A percentile compares a stretch with the other conserved stretches of the same genome.
These are phyloP conservation scores for Yamadazyma nakazawae DNA, from an alignment of 805 yeast genomes.

Conservation along the genomic window DNA sequence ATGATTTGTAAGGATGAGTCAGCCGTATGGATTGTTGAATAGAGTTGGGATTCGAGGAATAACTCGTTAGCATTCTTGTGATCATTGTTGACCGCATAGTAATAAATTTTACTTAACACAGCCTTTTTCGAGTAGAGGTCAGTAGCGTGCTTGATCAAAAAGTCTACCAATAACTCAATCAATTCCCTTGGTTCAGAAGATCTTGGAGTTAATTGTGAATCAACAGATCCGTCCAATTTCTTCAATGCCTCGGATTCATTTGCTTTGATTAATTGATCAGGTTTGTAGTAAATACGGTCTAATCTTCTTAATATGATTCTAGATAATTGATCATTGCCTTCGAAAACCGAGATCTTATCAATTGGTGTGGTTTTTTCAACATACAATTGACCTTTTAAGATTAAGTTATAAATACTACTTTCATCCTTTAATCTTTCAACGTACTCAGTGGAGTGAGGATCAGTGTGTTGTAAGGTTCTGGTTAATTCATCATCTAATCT, in stretches of 20 bases:
- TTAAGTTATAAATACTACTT: slow-evolving; percentile 64
- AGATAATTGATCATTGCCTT: slow-evolving; percentile 54
- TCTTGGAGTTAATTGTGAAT: slow-evolving; percentile 30
- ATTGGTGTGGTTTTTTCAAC: slow-evolving; percentile 59
- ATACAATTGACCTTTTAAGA: slow-evolving; percentile 84
- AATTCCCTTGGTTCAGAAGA: slow-evolving; percentile 42
- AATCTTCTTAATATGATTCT: slow-evolving; percentile 80
- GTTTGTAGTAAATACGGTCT: slow-evolving; percentile 92
- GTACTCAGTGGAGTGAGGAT: slow-evolving; percentile 94
- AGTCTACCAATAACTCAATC: slow-evolving; percentile 61
- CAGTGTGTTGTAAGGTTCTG: slow-evolving; percentile 80
- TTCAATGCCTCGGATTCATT: slow-evolving; percentile 79
- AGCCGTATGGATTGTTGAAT: slow-evolving; percentile 75
- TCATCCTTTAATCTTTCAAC: slow-evolving; percentile 89
- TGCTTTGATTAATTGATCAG: slow-evolving; percentile 63
- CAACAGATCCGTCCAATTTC: slow-evolving; percentile 31
- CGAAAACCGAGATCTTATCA: slow-evolving; percentile 26
- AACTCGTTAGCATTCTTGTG: slow-evolving; percentile 84
- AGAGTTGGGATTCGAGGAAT: slow-evolving; percentile 82
- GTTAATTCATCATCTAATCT: slow-evolving; percentile 93
- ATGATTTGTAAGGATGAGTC: slow-evolving; percentile 86
- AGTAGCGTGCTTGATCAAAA: slow-evolving; percentile 59
- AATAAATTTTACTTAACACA: slow-evolving; percentile 80
- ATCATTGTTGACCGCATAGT: slow-evolving; percentile 83
- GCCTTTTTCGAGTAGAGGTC: slow-evolving; percentile 77